phyloP scores from a whole-genome alignment of 202 grass and related monocot genomes.

The Elaeis oleifera region DNA sequence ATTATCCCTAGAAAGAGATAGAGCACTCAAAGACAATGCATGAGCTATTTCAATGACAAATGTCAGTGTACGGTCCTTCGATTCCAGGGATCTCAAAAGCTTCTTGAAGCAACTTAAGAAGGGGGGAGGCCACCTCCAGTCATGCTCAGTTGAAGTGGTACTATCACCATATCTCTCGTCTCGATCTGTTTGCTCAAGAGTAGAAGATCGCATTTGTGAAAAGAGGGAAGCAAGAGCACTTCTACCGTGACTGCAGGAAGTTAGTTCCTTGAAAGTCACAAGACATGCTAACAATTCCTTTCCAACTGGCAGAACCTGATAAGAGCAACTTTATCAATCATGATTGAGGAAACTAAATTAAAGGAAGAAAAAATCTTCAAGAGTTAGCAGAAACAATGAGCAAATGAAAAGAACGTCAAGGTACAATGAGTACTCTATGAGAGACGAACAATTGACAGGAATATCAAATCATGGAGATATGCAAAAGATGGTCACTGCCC shows the following conservation, averaged over 20 bases:
- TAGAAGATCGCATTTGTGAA: constrained; percentile 40
- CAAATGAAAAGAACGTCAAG: too few species aligned
- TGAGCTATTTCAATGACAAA: constrained; percentile 60
- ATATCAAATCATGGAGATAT: too few species aligned
- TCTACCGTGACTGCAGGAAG: constrained; percentile 60
- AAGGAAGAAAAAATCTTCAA: too few species aligned
- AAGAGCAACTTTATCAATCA: constrained; percentile 13
- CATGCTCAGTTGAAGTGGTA: constrained; percentile 29
- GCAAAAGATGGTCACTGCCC: too few species aligned
- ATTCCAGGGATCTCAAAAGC: constrained; percentile 43
- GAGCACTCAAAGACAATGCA: constrained; percentile 46
- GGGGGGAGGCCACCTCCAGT: constrained; percentile 44
- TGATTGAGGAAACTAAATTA: too few species aligned
- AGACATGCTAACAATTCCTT: constrained; percentile 77
- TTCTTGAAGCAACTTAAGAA: constrained; percentile 72
- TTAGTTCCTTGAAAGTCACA: constrained; percentile 70
- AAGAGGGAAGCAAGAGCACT: constrained; percentile 50
- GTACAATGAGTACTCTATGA: too few species aligned
- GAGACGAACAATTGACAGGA: too few species aligned
- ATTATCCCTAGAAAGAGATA: constrained; percentile 44
- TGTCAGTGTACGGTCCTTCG: constrained; percentile 25
- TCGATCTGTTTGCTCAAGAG: constrained; percentile 39
- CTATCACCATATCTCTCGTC: constrained; percentile 24
- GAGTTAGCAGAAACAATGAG: too few species aligned
- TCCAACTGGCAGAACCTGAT: constrained; percentile 67